These are phyloP conservation scores for Cryptococcus sp. DNA, from an alignment of 1,284 basidiomycete genomes.

Conservation along the genomic window DNA sequence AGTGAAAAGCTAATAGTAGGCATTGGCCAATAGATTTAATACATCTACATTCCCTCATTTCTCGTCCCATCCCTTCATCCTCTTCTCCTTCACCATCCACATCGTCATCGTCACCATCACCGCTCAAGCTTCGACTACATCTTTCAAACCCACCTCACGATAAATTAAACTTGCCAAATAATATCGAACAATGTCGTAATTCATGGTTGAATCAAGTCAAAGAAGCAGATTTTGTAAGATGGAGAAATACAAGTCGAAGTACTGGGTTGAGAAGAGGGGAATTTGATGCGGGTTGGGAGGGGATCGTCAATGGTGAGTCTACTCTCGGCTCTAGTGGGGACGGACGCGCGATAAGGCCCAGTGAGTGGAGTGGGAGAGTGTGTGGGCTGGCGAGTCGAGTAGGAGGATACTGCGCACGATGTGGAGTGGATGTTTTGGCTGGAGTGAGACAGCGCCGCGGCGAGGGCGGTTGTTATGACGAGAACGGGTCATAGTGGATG, in stretches of 20 bases:
- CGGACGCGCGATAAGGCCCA: too few species aligned
- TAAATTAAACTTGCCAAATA: constrained; percentile 72
- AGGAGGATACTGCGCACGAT: too few species aligned
- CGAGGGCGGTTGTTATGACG: too few species aligned
- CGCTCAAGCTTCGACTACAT: constrained; percentile 74
- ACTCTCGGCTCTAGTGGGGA: too few species aligned
- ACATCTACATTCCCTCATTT: constrained; percentile 62
- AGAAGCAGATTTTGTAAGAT: constrained; percentile 89
- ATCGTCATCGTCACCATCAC: constrained; percentile 37
- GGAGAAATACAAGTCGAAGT: constrained; percentile 89
- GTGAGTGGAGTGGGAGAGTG: too few species aligned
- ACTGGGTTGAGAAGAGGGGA: constrained; percentile 80
- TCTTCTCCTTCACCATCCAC: constrained; percentile 13
- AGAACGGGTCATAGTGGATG: too few species aligned
- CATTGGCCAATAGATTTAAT: constrained; percentile 93
- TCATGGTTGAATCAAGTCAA: constrained; percentile 91
- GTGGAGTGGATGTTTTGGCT: constrained; percentile 4
- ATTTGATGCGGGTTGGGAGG: constrained; percentile 92
- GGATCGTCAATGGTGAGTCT: constrained; percentile 74
- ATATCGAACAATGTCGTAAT: constrained; percentile 75
- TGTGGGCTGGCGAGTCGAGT: too few species aligned
- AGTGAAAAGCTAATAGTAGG: constrained; percentile 60
- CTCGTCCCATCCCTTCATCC: constrained; percentile 13
- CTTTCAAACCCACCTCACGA: constrained; percentile 69
- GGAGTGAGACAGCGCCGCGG: too few species aligned